Evolutionary conservation across 768 basidiomycete species (phyloP).

Genomic region (Lyophyllum semitale): DNA sequence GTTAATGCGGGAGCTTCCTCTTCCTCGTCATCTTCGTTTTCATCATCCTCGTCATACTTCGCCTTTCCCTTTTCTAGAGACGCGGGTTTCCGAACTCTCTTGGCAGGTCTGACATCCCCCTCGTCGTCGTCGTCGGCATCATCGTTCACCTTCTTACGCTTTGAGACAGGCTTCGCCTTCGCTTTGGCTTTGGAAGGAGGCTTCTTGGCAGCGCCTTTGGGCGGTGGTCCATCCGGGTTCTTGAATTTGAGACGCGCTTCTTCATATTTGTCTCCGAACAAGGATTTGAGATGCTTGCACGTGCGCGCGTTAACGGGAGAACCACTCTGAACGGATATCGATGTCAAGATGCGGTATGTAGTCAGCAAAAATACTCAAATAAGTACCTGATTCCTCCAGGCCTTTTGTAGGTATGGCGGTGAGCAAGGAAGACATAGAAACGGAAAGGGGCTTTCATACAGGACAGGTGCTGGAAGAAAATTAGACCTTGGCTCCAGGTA

Average conservation of each 20-base stretch:
- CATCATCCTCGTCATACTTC: constrained; percentile 30
- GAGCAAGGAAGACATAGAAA: not conserved
- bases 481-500: constrained; percentile 1
- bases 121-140: constrained; percentile 20
- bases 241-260: constrained; percentile 43
- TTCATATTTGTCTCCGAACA: constrained; percentile 51
- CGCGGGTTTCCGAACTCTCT: constrained; percentile 12
- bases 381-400: constrained; percentile 34
- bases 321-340: constrained; percentile 20
- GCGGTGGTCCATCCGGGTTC: constrained; percentile 35
- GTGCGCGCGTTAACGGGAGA: constrained; percentile 47
- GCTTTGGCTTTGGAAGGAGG: constrained; percentile 16
- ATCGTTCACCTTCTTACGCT: constrained; percentile 24
- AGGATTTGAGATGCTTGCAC: constrained; percentile 47
- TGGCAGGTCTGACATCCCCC: constrained; percentile 10
- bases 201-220: constrained; percentile 24
- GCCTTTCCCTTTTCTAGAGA: constrained; percentile 22
- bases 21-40: constrained; percentile 16
- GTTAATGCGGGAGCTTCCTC: constrained; percentile 7
- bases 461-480: constrained; percentile 29
- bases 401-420: constrained; percentile 14
- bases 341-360: not conserved
- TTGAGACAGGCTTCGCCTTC: constrained; percentile 17
- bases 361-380: not conserved
- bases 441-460: constrained; percentile 18